Evolutionary conservation across 768 basidiomycete genomes (phyloP).

Genomic region (Russula brevipes): DNA sequence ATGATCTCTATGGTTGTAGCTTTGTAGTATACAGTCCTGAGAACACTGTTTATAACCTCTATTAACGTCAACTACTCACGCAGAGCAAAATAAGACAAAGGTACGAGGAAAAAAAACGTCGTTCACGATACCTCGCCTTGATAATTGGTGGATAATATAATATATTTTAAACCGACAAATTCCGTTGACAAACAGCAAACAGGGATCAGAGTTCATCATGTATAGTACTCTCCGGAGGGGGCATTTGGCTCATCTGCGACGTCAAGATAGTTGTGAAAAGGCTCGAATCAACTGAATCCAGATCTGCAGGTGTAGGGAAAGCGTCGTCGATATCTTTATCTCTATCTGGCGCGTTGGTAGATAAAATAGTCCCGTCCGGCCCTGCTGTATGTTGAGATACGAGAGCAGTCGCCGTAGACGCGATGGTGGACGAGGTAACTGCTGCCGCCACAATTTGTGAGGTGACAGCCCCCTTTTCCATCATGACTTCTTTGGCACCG

Average conservation of each 20-base stretch:
- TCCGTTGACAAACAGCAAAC: not conserved
- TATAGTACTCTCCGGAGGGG: not conserved
- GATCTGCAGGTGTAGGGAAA: not conserved
- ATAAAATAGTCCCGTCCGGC: not conserved
- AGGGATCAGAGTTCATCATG: constrained; percentile 16
- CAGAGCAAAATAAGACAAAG: too few relatives aligned
- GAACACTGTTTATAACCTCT: too few relatives aligned
- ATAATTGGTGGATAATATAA: not conserved
- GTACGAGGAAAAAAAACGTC: too few relatives aligned
- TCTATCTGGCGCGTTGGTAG: not conserved
- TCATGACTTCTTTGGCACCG: not conserved
- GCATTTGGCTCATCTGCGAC: not conserved
- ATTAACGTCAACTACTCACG: too few relatives aligned
- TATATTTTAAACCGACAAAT: not conserved
- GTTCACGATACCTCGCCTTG: not conserved
- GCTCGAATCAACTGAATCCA: not conserved
- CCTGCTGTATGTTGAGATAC: constrained; percentile 2
- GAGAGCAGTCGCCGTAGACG: not conserved
- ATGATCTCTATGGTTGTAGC: too few relatives aligned
- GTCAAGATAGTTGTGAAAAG: not conserved
- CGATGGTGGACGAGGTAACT: constrained; percentile 1
- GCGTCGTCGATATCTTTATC: not conserved
- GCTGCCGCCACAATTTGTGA: not conserved
- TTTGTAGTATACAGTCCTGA: too few relatives aligned
- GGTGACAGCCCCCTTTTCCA: constrained; percentile 1